These are phyloP conservation scores for Macrophomina tecta DNA, from an alignment of 2,329 filamentous ascomycete species.

Conservation along the genomic window DNA sequence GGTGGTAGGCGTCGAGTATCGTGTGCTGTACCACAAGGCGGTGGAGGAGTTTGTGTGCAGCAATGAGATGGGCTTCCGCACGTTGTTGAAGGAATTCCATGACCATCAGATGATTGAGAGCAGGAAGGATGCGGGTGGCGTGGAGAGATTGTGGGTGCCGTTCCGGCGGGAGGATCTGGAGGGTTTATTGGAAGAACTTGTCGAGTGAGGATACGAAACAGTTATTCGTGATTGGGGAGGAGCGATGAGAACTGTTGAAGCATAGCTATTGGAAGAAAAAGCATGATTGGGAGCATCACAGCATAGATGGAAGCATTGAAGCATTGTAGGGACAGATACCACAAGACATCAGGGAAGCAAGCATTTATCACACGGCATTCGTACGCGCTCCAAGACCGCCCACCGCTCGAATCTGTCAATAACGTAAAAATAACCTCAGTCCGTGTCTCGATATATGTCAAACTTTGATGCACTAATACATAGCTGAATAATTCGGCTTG, in stretches of 20 bases:
- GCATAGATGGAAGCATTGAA: neutral
- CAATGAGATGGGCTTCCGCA: constrained; percentile 94
- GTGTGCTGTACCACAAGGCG: constrained; percentile 91
- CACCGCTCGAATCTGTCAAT: too few relatives aligned
- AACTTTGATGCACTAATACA: too few relatives aligned
- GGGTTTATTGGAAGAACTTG: constrained; percentile 79
- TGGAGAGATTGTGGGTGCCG: constrained; percentile 83
- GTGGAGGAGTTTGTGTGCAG: constrained; percentile 97
- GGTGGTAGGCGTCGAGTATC: constrained; percentile 78
- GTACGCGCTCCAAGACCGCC: too few relatives aligned
- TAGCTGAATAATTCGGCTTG: too few relatives aligned
- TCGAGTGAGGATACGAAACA: constrained; percentile 29
- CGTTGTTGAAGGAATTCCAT: constrained; percentile 94
- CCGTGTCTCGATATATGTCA: too few relatives aligned
- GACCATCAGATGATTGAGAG: constrained; percentile 98
- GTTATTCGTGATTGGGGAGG: too few relatives aligned
- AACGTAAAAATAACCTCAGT: too few relatives aligned
- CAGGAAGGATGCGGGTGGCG: constrained; percentile 82
- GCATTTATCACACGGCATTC: too few relatives aligned
- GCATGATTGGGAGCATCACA: neutral
- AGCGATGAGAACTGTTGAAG: neutral
- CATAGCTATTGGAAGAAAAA: neutral
- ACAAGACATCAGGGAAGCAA: neutral
- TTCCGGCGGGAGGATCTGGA: constrained; percentile 89
- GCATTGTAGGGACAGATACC: neutral